Percentiles rank a stretch among this genome's conserved stretches.
These are phyloP conservation scores for Pseudocercospora crystallina DNA, from an alignment of 2,329 filamentous ascomycete genomes.

Conservation along the genomic window DNA sequence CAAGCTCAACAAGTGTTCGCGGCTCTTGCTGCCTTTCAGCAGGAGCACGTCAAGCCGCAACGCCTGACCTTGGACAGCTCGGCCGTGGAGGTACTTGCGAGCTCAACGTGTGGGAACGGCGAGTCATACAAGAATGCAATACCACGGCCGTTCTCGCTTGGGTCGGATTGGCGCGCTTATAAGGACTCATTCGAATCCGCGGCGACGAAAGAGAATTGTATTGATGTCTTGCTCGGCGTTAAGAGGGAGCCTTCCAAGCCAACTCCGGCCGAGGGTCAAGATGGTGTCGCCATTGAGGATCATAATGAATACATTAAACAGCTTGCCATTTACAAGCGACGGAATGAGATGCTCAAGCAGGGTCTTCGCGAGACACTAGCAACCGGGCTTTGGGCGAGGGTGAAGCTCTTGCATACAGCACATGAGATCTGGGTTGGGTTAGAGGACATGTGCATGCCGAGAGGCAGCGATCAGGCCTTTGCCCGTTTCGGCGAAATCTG, in stretches of 20 bases:
- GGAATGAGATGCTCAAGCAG: conserved; percentile 30
- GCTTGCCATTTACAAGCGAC: conserved; percentile 33
- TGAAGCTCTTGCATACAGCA: conserved; percentile 25
- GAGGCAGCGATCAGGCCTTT: conserved; percentile 30
- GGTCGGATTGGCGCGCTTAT: conserved; percentile 30
- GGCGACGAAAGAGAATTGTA: conserved; percentile 33
- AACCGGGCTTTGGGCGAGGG: conserved; percentile 26
- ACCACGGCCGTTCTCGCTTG: conserved; percentile 16
- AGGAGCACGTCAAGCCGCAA: conserved; percentile 28
- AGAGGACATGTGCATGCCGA: conserved; percentile 32
- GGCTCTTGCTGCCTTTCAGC: conserved; percentile 25
- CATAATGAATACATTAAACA: conserved; percentile 38
- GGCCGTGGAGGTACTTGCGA: conserved; percentile 32
- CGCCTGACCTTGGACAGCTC: conserved; percentile 30
- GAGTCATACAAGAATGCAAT: conserved; percentile 27
- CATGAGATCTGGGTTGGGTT: conserved; percentile 29
- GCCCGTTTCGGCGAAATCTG: conserved; percentile 27
- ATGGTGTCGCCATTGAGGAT: conserved; percentile 27
- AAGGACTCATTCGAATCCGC: conserved; percentile 31
- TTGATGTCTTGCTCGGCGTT: conserved; percentile 29
- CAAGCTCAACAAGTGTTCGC: conserved; percentile 21
- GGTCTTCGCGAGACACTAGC: conserved; percentile 26
- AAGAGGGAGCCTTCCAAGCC: conserved; percentile 32
- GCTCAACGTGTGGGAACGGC: conserved; percentile 32
- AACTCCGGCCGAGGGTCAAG: conserved; percentile 8